A percentile compares a stretch with the other conserved stretches of the same genome.
These are phyloP conservation scores for Urtica urens DNA, from an alignment of 306 rosid species.

Conservation along the genomic window DNA sequence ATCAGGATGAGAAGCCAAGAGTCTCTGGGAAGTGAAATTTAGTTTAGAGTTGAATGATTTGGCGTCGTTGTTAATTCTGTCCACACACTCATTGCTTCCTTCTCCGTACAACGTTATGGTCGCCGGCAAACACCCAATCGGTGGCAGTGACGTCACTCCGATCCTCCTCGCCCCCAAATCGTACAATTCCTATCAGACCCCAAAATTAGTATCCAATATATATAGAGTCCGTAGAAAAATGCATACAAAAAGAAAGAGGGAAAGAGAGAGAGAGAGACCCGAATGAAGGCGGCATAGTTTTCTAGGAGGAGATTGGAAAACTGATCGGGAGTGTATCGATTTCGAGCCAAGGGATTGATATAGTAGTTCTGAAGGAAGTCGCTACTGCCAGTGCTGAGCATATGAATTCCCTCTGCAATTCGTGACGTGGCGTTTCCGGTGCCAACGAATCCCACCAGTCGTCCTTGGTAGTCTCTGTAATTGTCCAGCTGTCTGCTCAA, in stretches of 20 bases:
- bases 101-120: conserved; percentile 56
- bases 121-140: conserved; percentile 84
- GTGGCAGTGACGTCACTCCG: conserved; percentile 83
- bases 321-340: conserved; percentile 43
- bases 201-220: too few relatives aligned
- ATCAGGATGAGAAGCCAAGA: conserved; percentile 51
- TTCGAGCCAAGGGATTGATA: conserved; percentile 52
- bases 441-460: conserved; percentile 32
- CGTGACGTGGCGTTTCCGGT: conserved; percentile 33
- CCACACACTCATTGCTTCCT: conserved; percentile 41
- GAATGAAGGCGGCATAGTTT: conserved; percentile 40
- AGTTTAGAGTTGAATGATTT: conserved; percentile 61
- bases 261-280: conserved; percentile 29
- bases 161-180: conserved; percentile 73
- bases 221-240: background rate
- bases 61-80: conserved; percentile 54
- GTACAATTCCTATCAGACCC: conserved; percentile 35
- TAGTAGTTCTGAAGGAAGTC: conserved; percentile 78
- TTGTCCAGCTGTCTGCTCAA: conserved; percentile 40
- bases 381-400: conserved; percentile 43
- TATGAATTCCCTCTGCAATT: conserved; percentile 40
- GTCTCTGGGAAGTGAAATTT: conserved; percentile 37
- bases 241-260: too few relatives aligned
- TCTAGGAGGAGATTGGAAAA: conserved; percentile 36
- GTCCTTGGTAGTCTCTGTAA: conserved; percentile 45